Evolutionary conservation across 805 yeast species (phyloP), one percentile per base, ranked within the genome.

Genomic region (Tetrapisispora pingtungensis): DNA sequence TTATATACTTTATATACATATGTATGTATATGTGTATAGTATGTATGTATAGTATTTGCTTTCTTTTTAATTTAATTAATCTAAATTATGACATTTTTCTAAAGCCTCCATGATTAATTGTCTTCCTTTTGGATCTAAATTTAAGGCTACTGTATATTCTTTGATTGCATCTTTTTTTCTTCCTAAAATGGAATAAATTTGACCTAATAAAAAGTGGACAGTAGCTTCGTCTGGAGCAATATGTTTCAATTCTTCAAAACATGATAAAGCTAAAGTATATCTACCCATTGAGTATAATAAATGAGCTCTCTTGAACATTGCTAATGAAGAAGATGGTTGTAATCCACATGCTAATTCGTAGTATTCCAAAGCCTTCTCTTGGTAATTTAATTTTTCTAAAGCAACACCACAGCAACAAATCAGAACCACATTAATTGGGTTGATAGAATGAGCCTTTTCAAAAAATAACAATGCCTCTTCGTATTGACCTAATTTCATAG

Each of bases 331-430:
- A 41, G 77, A 67, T 7, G 97, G 96, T 59, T 89, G 96, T 35
- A 90, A 63, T 50, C 80, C 80, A 45, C 83, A 77, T 0, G 97
- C 97, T 54, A 82, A 66, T 37, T 83, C 84, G 59, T 87, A 93
- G 58, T 86, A 90, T 42, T 77, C 71, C 42, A 90, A 65, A 0
- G 97, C 97, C 46, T 80, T 74, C 14, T 75, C 80, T 49, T 72
- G 71, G 54, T 78, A 75, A 12, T 80, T 81, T 44, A 81, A 58
- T 57, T 83, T 84, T 56, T 90, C 97, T 42, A 85, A 68, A 28
- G 88, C 93, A 82, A 88, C 86, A 12, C 97, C 98, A 42, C 89
- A 81, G 62, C 97, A 90, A 60, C 96, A 89, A 3, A 87, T 77
- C 54, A 93, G 70, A 35, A 93, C 88, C 3, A 86, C 84, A 62